Percentiles rank a stretch among this genome's conserved stretches.
Conservation (phyloP, 2,329 filamentous ascomycete species). For the Talaromyces sp. region DNA sequence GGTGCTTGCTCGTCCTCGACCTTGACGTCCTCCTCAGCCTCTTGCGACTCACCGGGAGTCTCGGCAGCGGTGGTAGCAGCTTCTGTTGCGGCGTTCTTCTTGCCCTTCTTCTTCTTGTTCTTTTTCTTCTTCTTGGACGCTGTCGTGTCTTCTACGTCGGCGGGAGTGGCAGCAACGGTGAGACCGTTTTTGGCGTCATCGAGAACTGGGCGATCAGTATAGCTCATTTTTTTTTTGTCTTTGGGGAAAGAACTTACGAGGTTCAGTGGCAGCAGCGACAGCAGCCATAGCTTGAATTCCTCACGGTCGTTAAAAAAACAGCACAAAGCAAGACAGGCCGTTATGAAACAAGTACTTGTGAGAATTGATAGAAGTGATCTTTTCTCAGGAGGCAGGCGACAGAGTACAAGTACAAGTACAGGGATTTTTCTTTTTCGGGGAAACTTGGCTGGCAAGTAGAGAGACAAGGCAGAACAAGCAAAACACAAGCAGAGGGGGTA, state of each 20-base stretch:
- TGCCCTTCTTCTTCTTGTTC: conserved; percentile 12
- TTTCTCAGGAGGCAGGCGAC: background rate
- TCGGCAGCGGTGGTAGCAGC: background rate
- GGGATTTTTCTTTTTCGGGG: background rate
- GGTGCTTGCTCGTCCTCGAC: background rate
- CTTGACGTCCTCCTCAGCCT: background rate
- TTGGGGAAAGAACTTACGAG: background rate
- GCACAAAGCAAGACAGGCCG: background rate
- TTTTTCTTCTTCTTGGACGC: conserved; percentile 7
- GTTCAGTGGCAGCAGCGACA: conserved; percentile 2
- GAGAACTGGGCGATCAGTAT: background rate
- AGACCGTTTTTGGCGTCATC: conserved; percentile 8
- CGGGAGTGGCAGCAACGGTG: conserved; percentile 4
- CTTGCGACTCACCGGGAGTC: background rate
- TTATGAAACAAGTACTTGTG: background rate
- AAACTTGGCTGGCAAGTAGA: background rate
- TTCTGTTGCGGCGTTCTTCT: conserved; percentile 6
- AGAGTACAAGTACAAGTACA: background rate
- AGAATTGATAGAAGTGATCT: background rate
- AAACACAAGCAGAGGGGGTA: conserved; percentile 5
- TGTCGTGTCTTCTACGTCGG: conserved; percentile 5
- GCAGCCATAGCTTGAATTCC: conserved; percentile 6
- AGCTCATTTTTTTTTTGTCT: background rate
- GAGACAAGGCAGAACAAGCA: background rate
- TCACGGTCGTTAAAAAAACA: conserved; percentile 7